Base-by-base conservation (phyloP, 2,329 filamentous ascomycete genomes). In the Fusarium sp. region DNA sequence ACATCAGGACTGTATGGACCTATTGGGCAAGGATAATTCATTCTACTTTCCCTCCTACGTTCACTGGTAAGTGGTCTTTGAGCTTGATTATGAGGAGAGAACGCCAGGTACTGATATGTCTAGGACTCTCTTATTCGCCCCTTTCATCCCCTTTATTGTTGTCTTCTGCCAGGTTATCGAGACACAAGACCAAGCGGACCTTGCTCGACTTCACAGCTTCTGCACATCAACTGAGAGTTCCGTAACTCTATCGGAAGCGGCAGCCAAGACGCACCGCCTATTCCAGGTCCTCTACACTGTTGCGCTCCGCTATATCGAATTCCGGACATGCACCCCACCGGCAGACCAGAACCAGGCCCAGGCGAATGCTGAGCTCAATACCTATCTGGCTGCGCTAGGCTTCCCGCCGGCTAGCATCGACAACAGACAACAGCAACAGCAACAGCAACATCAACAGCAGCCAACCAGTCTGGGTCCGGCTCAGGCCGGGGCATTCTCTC, bases 221-320 rank as follows among this genome's bases (percentile, higher is more conserved):
- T 84, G 87, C 54, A 77, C 80, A 6, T 90, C 87, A 14, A 84
- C 91, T 2, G 85, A 87, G 66, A 84, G 85, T 0, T 85, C 86
- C 6, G 84, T 84, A 35, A 82, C 86, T 6, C 73, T 84, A 3
- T 84, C 82, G 2, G 77, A 89, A 64, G 87, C 87, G 0, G 87
- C 89, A 8, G 83, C 85, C 29, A 89, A 89, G 72, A 82, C 91
- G 18, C 86, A 89, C 70, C 88, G 86, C 29, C 84, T 92, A 16
- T 91, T 89, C 71, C 85, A 89, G 56, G 86, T 90, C 3, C 85
- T 92, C 59, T 86, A 88, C 71, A 89, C 85, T 38, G 87, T 92
- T 9, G 89, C 89, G 0, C 84, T 86, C 38, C 82, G 90, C 6
- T 92, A 91, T 71, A 83, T 91, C 18, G 87, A 91, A 76, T 87